Conservation (phyloP, 352 stramenopile genomes). For the Globisporangium mamillatum region DNA sequence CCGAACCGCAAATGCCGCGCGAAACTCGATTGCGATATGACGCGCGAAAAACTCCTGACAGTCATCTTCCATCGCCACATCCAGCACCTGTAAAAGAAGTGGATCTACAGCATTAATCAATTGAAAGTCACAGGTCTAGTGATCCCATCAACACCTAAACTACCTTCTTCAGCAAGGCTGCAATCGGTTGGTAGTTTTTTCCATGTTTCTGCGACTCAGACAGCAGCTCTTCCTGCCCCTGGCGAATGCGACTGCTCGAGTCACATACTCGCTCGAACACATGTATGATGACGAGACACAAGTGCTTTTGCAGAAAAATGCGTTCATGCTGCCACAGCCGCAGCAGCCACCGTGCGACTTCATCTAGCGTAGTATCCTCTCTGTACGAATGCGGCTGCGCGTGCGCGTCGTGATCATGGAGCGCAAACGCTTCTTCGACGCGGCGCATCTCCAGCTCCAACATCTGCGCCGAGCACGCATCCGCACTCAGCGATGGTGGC, state of each 20-base stretch:
- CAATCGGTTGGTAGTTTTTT: not conserved
- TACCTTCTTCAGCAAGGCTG: not conserved
- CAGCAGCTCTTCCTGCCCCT: not conserved
- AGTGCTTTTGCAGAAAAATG: not conserved
- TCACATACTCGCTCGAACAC: not conserved
- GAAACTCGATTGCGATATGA: not conserved
- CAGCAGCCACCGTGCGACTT: not conserved
- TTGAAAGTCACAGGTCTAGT: not conserved
- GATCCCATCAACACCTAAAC: not conserved
- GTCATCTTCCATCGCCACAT: not conserved
- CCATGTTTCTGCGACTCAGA: not conserved
- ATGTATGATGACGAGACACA: not conserved
- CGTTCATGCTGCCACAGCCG: not conserved
- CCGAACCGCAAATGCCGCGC: not conserved
- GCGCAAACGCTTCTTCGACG: not conserved
- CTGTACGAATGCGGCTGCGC: not conserved
- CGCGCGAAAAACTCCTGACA: not conserved
- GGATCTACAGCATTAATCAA: not conserved
- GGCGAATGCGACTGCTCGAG: not conserved
- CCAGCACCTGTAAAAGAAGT: not conserved
- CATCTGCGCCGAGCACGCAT: not conserved
- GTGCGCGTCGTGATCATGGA: not conserved
- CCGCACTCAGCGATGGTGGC: not conserved
- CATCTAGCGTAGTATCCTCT: not conserved
- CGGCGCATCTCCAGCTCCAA: not conserved